These are phyloP conservation scores for Aspergillus ruber DNA, from an alignment of 2,329 filamentous ascomycete species.

Conservation along the genomic window DNA sequence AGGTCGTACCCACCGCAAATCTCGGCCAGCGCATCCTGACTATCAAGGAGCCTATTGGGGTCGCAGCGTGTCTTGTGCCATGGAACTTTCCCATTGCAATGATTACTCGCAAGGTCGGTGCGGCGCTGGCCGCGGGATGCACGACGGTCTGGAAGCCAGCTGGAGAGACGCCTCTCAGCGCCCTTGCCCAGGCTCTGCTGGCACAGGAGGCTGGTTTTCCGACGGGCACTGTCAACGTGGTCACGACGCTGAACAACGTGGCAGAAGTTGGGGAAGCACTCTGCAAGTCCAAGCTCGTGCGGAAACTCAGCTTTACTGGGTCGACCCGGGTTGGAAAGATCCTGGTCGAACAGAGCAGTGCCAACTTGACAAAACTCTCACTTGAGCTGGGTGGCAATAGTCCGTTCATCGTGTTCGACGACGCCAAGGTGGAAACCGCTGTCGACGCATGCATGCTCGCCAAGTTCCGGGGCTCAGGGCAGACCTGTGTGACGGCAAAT, in stretches of 20 bases:
- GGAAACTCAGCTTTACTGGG: conserved; percentile 9
- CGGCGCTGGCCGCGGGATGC: conserved; percentile 33
- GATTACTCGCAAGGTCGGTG: conserved; percentile 44
- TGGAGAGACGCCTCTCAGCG: conserved; percentile 26
- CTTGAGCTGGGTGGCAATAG: conserved; percentile 57
- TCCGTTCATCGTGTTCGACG: conserved; percentile 55
- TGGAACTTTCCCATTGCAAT: conserved; percentile 83
- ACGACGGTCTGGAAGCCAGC: conserved; percentile 31
- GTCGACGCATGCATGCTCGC: conserved; percentile 6
- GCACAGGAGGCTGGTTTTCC: not conserved
- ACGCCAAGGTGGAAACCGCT: conserved; percentile 47
- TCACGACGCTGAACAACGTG: conserved; percentile 4
- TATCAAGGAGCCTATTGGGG: conserved; percentile 74
- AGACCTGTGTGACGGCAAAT: conserved; percentile 11
- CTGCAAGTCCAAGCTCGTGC: conserved; percentile 1
- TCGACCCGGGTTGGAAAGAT: conserved; percentile 7
- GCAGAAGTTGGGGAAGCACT: conserved; percentile 4
- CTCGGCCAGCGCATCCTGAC: conserved; percentile 55
- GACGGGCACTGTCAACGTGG: conserved; percentile 2
- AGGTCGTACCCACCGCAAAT: conserved; percentile 60
- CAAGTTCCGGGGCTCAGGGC: conserved; percentile 8
- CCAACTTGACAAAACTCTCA: conserved; percentile 54
- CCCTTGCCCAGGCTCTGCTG: conserved; percentile 20
- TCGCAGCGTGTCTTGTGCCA: conserved; percentile 76
- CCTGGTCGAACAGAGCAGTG: conserved; percentile 23